These are phyloP conservation scores for Ceratobasidium sp. DNA, from an alignment of 1,284 basidiomycete genomes.

Conservation along the genomic window DNA sequence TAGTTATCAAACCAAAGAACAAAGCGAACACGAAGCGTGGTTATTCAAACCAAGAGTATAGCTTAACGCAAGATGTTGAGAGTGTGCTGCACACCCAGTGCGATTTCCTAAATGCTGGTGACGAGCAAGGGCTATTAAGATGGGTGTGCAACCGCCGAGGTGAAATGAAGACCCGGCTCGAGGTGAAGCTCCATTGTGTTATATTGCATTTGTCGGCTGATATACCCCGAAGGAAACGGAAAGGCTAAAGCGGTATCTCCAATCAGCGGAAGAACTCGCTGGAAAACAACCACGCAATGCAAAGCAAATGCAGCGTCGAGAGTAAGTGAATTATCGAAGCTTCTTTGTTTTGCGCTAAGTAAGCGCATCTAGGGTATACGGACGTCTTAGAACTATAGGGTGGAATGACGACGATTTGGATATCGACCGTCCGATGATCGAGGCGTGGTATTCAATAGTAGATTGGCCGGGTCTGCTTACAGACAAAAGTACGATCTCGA, in stretches of 20 bases:
- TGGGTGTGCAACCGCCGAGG: neutral
- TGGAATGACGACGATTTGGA: constrained; percentile 9
- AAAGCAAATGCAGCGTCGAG: neutral
- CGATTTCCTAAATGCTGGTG: neutral
- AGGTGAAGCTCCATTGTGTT: neutral
- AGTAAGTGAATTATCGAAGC: neutral
- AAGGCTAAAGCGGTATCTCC: neutral
- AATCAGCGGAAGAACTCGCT: neutral
- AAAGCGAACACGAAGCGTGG: too few relatives aligned
- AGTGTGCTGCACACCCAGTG: neutral
- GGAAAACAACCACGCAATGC: neutral
- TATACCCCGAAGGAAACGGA: neutral
- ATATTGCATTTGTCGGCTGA: neutral
- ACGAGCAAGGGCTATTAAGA: neutral
- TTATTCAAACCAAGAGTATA: neutral
- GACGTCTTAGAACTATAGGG: neutral
- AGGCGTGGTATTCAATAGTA: neutral
- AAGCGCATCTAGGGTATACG: neutral
- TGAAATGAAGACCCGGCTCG: neutral
- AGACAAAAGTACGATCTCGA: neutral
- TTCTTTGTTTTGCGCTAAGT: neutral
- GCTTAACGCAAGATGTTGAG: neutral
- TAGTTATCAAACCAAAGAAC: too few relatives aligned
- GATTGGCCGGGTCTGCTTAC: neutral
- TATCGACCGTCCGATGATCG: neutral